Conservation (phyloP, 768 basidiomycete species). For the Pisolithus albus region DNA sequence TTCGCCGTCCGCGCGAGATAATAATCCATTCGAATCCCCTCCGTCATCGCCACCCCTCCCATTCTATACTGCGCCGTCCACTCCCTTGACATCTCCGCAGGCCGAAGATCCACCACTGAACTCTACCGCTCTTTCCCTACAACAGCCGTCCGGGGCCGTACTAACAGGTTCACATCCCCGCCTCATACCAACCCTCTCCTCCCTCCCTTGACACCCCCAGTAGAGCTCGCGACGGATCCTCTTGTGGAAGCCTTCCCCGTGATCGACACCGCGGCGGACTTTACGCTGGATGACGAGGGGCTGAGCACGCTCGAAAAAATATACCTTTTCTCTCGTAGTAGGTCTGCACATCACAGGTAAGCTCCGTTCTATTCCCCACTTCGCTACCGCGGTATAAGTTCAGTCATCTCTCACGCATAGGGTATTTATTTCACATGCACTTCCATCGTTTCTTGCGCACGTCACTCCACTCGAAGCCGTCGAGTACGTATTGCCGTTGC, state of each 20-base stretch:
- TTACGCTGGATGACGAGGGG: conserved; percentile 67
- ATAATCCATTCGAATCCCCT: conserved; percentile 32
- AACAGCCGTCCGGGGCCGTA: conserved; percentile 11
- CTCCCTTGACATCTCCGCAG: conserved; percentile 36
- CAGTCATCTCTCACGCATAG: conserved; percentile 34
- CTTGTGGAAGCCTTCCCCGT: conserved; percentile 19
- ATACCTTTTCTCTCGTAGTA: conserved; percentile 81
- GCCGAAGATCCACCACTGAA: conserved; percentile 30
- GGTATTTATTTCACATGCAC: conserved; percentile 77
- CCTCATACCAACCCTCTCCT: conserved; percentile 18
- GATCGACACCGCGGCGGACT: conserved; percentile 30
- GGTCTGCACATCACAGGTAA: conserved; percentile 52
- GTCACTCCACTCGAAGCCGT: conserved; percentile 84
- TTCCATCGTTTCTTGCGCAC: conserved; percentile 69
- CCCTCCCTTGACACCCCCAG: conserved; percentile 19
- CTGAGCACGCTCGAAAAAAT: conserved; percentile 85
- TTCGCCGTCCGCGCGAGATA: conserved; percentile 30
- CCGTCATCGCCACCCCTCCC: conserved; percentile 33
- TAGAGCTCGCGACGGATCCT: conserved; percentile 22
- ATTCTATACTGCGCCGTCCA: conserved; percentile 45
- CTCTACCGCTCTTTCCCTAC: conserved; percentile 13
- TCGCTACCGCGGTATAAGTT: background rate
- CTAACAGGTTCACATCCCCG: conserved; percentile 15
- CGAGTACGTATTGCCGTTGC: conserved; percentile 89
- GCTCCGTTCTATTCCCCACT: conserved; percentile 8